A percentile compares a stretch with the other conserved stretches of the same genome.
Evolutionary conservation across 129 eudicot species (phyloP).

Genomic region (Scalesia atractyloides): DNA sequence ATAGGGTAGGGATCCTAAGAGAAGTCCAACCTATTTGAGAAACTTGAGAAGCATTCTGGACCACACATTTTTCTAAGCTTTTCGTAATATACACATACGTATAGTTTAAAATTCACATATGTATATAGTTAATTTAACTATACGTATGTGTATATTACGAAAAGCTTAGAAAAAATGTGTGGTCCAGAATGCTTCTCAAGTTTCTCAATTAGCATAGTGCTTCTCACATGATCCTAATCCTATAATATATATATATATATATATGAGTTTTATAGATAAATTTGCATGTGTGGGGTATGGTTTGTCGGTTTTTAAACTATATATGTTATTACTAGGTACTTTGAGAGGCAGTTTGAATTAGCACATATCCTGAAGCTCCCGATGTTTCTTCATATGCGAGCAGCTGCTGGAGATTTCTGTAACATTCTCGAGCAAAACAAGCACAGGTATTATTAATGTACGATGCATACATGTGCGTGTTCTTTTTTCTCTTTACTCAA

Average conservation of each 20-base stretch:
- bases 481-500: background rate
- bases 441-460: conserved; percentile 61
- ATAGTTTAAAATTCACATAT: no score
- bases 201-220: no score
- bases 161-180: no score
- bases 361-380: conserved; percentile 85
- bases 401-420: conserved; percentile 91
- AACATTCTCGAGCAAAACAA: conserved; percentile 76
- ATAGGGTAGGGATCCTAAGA: no score
- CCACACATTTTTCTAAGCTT: no score
- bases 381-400: conserved; percentile 99
- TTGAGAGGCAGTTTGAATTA: conserved; percentile 92
- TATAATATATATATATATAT: background rate
- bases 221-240: no score
- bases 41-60: no score
- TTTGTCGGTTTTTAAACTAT: background rate
- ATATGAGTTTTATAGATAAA: background rate
- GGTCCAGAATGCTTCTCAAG: no score
- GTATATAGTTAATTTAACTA: no score
- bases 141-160: no score
- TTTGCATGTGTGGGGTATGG: background rate
- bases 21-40: no score
- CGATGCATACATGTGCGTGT: background rate
- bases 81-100: no score
- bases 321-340: conserved; percentile 56